Evolutionary conservation across 2,329 filamentous ascomycete species (phyloP).

Genomic region (Aspergillus versicolor): DNA sequence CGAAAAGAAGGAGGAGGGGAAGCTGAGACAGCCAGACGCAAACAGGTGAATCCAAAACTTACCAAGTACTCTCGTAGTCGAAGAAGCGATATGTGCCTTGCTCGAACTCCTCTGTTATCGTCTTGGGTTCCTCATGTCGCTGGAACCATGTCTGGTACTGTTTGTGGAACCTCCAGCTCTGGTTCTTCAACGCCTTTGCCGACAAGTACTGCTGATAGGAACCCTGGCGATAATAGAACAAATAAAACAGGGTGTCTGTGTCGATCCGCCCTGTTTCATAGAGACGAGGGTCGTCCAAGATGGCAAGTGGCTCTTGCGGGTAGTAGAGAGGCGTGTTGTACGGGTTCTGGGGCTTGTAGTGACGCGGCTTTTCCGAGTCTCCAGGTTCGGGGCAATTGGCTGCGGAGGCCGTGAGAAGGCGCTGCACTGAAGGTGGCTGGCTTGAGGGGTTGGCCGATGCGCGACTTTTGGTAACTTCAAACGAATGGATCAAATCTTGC

Average conservation of each 20-base stretch:
- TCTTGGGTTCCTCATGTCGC: constrained; percentile 96
- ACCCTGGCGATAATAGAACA: constrained; percentile 98
- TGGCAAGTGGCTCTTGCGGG: constrained; percentile 84
- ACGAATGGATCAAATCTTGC: constrained; percentile 87
- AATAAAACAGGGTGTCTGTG: constrained; percentile 94
- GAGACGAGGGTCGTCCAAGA: constrained; percentile 86
- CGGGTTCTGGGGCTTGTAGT: constrained; percentile 79
- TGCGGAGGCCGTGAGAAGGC: constrained; percentile 74
- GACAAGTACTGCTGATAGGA: constrained; percentile 94
- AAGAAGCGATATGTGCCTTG: constrained; percentile 99
- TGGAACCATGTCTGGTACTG: constrained; percentile 99
- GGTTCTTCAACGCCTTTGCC: constrained; percentile 94
- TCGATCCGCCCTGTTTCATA: constrained; percentile 78
- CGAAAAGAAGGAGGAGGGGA: background rate
- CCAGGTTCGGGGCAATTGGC: constrained; percentile 69
- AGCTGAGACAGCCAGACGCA: constrained; percentile 22
- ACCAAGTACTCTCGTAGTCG: constrained; percentile 99
- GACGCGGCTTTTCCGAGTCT: constrained; percentile 78
- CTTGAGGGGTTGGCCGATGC: constrained; percentile 49
- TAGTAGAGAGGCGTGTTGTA: constrained; percentile 80
- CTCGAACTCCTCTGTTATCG: constrained; percentile 97
- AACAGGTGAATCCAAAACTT: constrained; percentile 39
- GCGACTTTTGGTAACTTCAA: constrained; percentile 76
- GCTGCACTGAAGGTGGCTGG: constrained; percentile 65
- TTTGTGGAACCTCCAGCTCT: constrained; percentile 99